Conservation (phyloP, 2,329 filamentous ascomycete species). For the Penicillium psychrosexuale region DNA sequence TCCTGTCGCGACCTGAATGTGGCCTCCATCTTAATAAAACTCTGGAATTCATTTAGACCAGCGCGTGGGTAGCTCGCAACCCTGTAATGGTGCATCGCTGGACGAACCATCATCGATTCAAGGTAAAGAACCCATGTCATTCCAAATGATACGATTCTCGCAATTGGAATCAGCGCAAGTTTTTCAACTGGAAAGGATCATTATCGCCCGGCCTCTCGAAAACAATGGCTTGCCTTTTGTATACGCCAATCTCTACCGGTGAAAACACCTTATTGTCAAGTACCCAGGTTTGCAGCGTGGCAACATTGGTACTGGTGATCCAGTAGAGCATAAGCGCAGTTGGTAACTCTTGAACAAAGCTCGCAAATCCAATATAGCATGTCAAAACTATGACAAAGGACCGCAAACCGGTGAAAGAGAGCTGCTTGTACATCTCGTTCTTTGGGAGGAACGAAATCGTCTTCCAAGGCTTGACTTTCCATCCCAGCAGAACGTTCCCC, state of each 20-base stretch:
- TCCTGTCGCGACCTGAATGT: neutral
- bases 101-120: neutral
- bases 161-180: slow-evolving; percentile 8
- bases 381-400: slow-evolving; percentile 38
- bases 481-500: slow-evolving; percentile 43
- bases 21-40: neutral
- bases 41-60: neutral
- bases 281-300: slow-evolving; percentile 40
- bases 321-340: slow-evolving; percentile 50
- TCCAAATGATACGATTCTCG: neutral
- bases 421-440: slow-evolving; percentile 24
- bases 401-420: slow-evolving; percentile 28
- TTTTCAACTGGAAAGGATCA: slow-evolving; percentile 17
- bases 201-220: slow-evolving; percentile 10
- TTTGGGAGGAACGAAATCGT: slow-evolving; percentile 28
- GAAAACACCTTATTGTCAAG: slow-evolving; percentile 42
- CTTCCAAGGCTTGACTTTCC: slow-evolving; percentile 21
- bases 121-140: neutral
- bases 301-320: slow-evolving; percentile 46
- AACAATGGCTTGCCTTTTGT: slow-evolving; percentile 34
- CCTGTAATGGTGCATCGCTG: neutral
- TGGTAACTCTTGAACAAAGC: slow-evolving; percentile 39
- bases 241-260: slow-evolving; percentile 30
- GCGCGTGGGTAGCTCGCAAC: neutral
- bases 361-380: slow-evolving; percentile 36